Base-by-base conservation (phyloP, 176 grass and related monocot genomes). In the Zoysia pacifica region DNA sequence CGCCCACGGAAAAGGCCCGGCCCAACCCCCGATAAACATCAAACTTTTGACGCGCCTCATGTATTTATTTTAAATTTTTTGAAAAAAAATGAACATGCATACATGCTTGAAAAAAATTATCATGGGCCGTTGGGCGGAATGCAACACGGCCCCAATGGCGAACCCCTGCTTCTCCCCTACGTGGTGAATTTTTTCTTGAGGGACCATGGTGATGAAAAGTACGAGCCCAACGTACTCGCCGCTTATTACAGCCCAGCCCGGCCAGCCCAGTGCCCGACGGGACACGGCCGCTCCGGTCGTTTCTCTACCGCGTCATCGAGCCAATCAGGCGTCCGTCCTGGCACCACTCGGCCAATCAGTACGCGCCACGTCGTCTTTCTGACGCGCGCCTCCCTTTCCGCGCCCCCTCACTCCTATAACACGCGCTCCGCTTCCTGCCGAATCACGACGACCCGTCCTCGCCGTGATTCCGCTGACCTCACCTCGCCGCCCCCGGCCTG, bases 261-360 rank as follows among this genome's bases (percentile, higher is more conserved):
- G 46, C 35, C 47, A 13, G 19, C 5, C 40, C 54, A 62, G 11
- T 4, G 0, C 48, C 68, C 20, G 44, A 48, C 9, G 8, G 20
- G 53, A 10, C 20, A 18, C 5, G 19, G 13, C 45, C 10, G 19
- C 14, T 78, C 19, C 41, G 60, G 65, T 37, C 12, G 9, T 39
- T 18, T 11, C 75, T 20, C 1, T 48, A 48, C 82, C 82, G 71
- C 82, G 83, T 5, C 87, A 45, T 49, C 52, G 9, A 73, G 73
- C 87, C 87, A 86, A 86, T 86, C 9, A 11, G 78, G 50, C 67
- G 74, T 77, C 73, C 62, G 20, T 13, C 45, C 73, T 86, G 87
- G 87, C 78, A 85, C 52, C 16, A 13, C 19, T 10, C 38, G 11
- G 0, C 87, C 79, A 89, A 82, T 77, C 73, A 51, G 0, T 0